Conservation (phyloP, 2,329 filamentous ascomycete species). For the Penicillium sp. region DNA sequence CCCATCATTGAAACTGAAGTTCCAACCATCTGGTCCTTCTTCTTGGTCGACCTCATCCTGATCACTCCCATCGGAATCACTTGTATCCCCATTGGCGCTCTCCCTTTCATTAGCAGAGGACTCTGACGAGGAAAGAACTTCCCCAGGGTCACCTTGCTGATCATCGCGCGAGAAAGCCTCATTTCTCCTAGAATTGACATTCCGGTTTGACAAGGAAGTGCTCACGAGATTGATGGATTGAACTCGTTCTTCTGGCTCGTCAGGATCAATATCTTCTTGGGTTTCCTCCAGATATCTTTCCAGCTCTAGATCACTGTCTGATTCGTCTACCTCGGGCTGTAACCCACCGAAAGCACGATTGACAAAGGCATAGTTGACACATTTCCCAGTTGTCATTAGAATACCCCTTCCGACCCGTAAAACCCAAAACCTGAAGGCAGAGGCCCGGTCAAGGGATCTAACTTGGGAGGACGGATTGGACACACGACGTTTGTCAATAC, state of each 20-base stretch:
- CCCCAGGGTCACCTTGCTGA: neutral
- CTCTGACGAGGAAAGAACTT: neutral
- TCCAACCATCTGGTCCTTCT: conserved; percentile 33
- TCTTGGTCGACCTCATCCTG: conserved; percentile 31
- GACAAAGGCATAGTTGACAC: conserved; percentile 58
- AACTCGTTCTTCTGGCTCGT: conserved; percentile 48
- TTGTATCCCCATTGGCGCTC: conserved; percentile 4
- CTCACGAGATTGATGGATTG: conserved; percentile 34
- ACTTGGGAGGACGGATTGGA: conserved; percentile 26
- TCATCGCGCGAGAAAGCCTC: neutral
- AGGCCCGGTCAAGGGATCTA: conserved; percentile 34
- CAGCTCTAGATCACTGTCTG: conserved; percentile 34
- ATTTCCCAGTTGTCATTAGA: conserved; percentile 57
- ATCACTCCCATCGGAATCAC: conserved; percentile 25
- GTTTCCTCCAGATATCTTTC: conserved; percentile 39
- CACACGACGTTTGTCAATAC: conserved; percentile 19
- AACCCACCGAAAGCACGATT: conserved; percentile 62
- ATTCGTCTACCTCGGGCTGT: conserved; percentile 19
- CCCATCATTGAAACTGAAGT: conserved; percentile 31
- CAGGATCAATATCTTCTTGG: conserved; percentile 51
- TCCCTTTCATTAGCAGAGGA: conserved; percentile 12
- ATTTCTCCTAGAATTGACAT: neutral
- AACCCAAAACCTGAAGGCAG: conserved; percentile 56
- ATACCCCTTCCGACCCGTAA: conserved; percentile 61
- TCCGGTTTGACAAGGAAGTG: conserved; percentile 4